Percentiles rank a stretch among this genome's conserved stretches.
Conservation (phyloP, 257 asterid genomes). For the Ocimum tenuiflorum region DNA sequence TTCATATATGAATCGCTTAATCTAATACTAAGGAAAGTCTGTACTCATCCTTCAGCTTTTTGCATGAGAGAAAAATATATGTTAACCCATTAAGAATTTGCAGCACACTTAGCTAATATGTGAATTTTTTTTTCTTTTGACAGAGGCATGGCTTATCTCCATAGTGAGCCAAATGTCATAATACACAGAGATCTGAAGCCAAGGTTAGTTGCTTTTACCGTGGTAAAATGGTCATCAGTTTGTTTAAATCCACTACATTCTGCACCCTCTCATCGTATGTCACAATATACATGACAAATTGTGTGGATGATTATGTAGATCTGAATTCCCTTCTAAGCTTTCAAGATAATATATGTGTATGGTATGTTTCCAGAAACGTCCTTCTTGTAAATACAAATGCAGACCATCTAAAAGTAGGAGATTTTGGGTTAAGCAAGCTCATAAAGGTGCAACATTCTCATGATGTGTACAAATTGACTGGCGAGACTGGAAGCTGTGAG, state of each 20-base stretch:
- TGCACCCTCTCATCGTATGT: constrained; percentile 1
- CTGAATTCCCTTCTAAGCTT: neutral
- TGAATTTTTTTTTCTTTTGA: constrained; percentile 29
- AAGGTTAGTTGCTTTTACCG: constrained; percentile 45
- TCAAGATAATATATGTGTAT: constrained; percentile 13
- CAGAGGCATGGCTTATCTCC: constrained; percentile 99
- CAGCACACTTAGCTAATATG: constrained; percentile 9
- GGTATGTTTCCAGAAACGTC: constrained; percentile 62
- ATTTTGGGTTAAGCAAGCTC: constrained; percentile 93
- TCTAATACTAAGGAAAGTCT: constrained; percentile 3
- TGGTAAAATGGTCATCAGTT: neutral
- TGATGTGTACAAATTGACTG: constrained; percentile 97
- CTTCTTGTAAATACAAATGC: constrained; percentile 87
- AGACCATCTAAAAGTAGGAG: constrained; percentile 97
- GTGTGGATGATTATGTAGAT: neutral
- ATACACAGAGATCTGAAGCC: constrained; percentile 89
- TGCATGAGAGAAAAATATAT: neutral
- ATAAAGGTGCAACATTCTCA: constrained; percentile 82
- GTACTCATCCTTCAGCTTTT: neutral
- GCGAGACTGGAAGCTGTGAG: constrained; percentile 99
- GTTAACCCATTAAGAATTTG: neutral
- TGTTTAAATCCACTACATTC: neutral
- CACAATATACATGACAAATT: neutral
- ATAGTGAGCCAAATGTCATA: constrained; percentile 89
- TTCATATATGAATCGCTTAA: constrained; percentile 3